Evolutionary conservation across 306 rosid species (phyloP).

Genomic region (Vachellia pachyceras): DNA sequence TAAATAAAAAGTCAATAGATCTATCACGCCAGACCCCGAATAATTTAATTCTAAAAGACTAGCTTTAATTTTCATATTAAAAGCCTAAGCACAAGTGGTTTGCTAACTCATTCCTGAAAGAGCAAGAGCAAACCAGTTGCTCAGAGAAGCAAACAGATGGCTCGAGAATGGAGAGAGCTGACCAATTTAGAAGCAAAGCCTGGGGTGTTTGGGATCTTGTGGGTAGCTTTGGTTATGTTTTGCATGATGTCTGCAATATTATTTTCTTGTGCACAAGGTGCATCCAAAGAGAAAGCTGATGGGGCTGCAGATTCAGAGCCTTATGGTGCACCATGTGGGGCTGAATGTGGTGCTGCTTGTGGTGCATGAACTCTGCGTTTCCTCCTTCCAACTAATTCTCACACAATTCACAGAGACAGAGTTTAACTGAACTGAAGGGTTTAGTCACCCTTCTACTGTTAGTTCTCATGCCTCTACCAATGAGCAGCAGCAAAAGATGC

Average conservation of each 20-base stretch:
- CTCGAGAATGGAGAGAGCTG: conserved; percentile 8
- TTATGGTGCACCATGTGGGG: conserved; percentile 24
- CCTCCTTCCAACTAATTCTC: conserved; percentile 1
- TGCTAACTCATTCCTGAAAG: neutral
- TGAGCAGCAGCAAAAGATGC: neutral
- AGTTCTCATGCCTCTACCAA: neutral
- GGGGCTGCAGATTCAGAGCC: conserved; percentile 7
- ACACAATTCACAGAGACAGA: neutral
- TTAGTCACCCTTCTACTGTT: neutral
- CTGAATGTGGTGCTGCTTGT: conserved; percentile 15
- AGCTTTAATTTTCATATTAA: conserved; percentile 38
- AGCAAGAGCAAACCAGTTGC: neutral
- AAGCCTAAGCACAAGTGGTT: neutral
- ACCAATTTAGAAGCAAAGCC: neutral
- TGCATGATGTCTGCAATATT: neutral
- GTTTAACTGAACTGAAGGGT: neutral
- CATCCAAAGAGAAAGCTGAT: conserved; percentile 12
- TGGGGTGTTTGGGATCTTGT: neutral
- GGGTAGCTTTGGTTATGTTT: neutral
- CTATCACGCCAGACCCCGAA: neutral
- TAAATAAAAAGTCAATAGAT: neutral
- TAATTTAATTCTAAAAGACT: neutral
- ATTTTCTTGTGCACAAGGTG: conserved; percentile 11
- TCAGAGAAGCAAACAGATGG: neutral
- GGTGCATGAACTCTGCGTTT: neutral